A percentile compares a stretch with the other conserved stretches of the same genome.
These are phyloP conservation scores for Mycena leptocephala DNA, from an alignment of 768 basidiomycete genomes.

Conservation along the genomic window DNA sequence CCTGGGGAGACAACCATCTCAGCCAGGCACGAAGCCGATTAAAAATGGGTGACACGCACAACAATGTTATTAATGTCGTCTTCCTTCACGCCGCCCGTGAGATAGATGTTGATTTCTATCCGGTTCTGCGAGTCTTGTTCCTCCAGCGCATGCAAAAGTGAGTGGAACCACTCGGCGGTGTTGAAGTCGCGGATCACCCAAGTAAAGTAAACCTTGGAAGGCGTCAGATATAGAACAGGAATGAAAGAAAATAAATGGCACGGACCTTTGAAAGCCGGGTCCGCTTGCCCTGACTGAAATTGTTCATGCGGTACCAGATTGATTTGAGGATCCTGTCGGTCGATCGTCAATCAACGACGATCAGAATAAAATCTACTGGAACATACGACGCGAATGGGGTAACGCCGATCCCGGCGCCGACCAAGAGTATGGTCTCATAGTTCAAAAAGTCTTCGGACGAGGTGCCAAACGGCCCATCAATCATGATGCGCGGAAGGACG, in stretches of 20 bases:
- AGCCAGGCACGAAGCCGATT: neutral
- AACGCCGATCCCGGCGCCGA: conserved; percentile 96
- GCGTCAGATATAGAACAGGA: neutral
- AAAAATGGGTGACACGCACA: conserved; percentile 56
- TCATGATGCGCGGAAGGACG: conserved; percentile 92
- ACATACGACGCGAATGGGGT: conserved; percentile 96
- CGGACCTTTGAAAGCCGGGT: conserved; percentile 88
- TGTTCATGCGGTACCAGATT: conserved; percentile 98
- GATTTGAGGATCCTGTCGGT: conserved; percentile 83
- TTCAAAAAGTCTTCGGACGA: conserved; percentile 94
- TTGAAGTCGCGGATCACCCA: conserved; percentile 98
- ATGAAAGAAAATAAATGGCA: neutral
- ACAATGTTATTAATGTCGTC: conserved; percentile 96
- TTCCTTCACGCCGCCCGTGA: conserved; percentile 92
- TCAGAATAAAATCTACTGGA: neutral
- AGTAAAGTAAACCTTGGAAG: conserved; percentile 82
- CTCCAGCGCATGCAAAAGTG: conserved; percentile 92
- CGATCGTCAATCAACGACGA: conserved; percentile 2
- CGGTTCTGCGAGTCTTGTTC: conserved; percentile 89
- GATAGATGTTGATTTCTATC: conserved; percentile 96
- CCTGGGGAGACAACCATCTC: conserved; percentile 49
- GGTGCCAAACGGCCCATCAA: conserved; percentile 96
- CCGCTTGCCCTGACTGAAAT: conserved; percentile 79
- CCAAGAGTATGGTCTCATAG: conserved; percentile 90
- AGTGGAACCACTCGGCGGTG: conserved; percentile 95